Evolutionary conservation across 2,329 filamentous ascomycete species (phyloP).

Genomic region (Colletotrichum paranaense): DNA sequence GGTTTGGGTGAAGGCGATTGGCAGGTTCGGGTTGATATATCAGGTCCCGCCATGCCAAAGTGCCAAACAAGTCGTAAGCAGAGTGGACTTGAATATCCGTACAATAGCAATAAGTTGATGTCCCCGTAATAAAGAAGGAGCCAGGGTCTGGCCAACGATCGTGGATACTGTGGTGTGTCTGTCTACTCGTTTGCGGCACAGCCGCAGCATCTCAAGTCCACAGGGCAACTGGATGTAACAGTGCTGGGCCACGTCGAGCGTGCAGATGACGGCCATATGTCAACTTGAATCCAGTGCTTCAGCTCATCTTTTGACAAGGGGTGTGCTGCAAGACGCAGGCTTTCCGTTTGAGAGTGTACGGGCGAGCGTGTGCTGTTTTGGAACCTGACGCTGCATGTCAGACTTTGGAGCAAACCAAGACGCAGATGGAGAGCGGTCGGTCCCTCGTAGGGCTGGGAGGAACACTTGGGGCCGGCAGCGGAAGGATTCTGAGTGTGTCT

Average conservation of each 20-base stretch:
- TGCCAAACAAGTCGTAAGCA: background rate
- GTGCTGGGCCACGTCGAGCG: conserved; percentile 19
- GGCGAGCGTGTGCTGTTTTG: conserved; percentile 24
- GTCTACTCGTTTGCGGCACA: conserved; percentile 24
- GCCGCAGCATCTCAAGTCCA: background rate
- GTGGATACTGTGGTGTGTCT: background rate
- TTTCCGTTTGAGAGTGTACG: conserved; percentile 22
- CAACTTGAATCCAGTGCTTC: conserved; percentile 17
- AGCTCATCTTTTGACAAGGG: background rate
- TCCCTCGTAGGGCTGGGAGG: conserved; percentile 34
- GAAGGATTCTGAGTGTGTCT: conserved; percentile 32
- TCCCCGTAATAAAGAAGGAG: background rate
- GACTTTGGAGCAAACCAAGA: conserved; percentile 22
- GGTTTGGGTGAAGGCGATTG: conserved; percentile 9
- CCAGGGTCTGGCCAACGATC: background rate
- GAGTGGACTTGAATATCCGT: background rate
- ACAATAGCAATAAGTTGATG: background rate
- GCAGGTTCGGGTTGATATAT: conserved; percentile 24
- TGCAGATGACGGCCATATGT: conserved; percentile 24
- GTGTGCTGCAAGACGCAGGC: conserved; percentile 14
- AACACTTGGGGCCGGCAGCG: conserved; percentile 30
- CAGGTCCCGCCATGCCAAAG: background rate
- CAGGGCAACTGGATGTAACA: conserved; percentile 23
- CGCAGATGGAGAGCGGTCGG: conserved; percentile 13
- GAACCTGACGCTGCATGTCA: conserved; percentile 34